Conservation (phyloP, 2,329 filamentous ascomycete species). For the Arthrobotrys conoides region DNA sequence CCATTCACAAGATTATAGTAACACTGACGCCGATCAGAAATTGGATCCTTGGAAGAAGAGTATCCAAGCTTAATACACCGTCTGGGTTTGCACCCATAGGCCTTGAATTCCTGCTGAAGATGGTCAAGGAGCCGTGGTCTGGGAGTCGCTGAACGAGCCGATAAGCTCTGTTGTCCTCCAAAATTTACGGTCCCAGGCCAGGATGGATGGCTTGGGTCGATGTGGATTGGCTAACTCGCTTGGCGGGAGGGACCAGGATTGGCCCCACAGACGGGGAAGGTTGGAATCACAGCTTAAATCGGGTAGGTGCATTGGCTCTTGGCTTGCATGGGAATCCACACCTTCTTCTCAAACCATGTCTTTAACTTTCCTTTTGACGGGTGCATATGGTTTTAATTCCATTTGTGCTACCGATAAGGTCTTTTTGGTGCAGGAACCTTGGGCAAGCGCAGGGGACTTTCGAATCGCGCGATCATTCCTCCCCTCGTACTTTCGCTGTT, state of each 20-base stretch:
- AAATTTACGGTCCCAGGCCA: background rate
- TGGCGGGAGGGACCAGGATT: constrained; percentile 46
- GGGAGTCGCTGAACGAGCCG: background rate
- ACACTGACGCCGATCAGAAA: background rate
- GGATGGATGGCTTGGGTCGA: constrained; percentile 13
- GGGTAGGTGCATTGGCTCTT: constrained; percentile 58
- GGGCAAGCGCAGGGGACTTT: constrained; percentile 10
- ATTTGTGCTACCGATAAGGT: constrained; percentile 43
- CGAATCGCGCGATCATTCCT: constrained; percentile 13
- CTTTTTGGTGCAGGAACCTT: constrained; percentile 3
- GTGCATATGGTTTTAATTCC: constrained; percentile 14
- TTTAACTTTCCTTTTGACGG: constrained; percentile 11
- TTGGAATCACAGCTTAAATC: constrained; percentile 51
- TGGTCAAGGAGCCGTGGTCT: constrained; percentile 7
- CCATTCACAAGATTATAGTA: constrained; percentile 3
- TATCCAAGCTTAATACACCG: constrained; percentile 1
- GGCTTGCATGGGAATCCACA: constrained; percentile 39
- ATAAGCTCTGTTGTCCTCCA: constrained; percentile 28
- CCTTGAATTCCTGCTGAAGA: constrained; percentile 9
- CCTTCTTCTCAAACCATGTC: constrained; percentile 27
- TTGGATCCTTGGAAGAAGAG: background rate
- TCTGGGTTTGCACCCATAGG: background rate
- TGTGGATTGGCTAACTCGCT: constrained; percentile 47
- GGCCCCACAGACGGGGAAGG: constrained; percentile 57
- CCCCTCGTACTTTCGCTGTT: background rate